A percentile compares a stretch with the other conserved stretches of the same genome.
phyloP scores from a whole-genome alignment of 2,329 filamentous ascomycete genomes.

The Colletotrichum tofieldiae region DNA sequence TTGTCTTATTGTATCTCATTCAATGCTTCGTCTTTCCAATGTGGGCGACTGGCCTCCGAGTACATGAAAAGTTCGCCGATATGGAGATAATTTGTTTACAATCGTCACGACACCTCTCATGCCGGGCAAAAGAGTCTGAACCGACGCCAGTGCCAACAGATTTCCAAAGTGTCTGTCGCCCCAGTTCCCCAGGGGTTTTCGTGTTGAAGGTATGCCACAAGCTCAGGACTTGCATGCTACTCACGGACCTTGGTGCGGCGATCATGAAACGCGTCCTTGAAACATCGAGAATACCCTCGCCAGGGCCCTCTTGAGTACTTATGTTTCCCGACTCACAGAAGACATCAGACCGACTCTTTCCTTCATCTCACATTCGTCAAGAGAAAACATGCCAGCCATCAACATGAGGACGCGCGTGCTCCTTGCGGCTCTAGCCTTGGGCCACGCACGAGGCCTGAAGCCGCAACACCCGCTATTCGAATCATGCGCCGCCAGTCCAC shows the following conservation, averaged over 20 bases:
- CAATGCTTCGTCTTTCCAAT: not conserved
- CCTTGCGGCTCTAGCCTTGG: slow-evolving; percentile 15
- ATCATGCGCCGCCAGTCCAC: slow-evolving; percentile 34
- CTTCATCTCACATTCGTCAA: not conserved
- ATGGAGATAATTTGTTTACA: not conserved
- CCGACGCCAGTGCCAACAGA: not conserved
- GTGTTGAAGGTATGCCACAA: slow-evolving; percentile 19
- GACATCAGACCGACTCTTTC: not conserved
- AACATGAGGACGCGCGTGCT: slow-evolving; percentile 26
- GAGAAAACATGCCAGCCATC: not conserved
- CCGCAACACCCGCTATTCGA: slow-evolving; percentile 6
- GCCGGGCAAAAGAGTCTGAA: not conserved
- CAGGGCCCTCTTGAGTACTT: not conserved
- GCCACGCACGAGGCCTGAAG: slow-evolving; percentile 10
- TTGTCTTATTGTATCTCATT: not conserved
- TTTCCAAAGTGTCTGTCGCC: not conserved
- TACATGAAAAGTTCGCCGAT: not conserved
- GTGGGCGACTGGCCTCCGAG: too few species aligned
- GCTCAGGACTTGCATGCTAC: slow-evolving; percentile 10
- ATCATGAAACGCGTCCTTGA: slow-evolving; percentile 41
- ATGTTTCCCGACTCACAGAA: not conserved
- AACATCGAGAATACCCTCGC: slow-evolving; percentile 24
- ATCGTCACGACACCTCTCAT: not conserved
- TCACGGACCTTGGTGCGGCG: slow-evolving; percentile 29
- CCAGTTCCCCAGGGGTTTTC: slow-evolving; percentile 1